phyloP scores from a whole-genome alignment of 345 rosid species.

The Punica granatum region DNA sequence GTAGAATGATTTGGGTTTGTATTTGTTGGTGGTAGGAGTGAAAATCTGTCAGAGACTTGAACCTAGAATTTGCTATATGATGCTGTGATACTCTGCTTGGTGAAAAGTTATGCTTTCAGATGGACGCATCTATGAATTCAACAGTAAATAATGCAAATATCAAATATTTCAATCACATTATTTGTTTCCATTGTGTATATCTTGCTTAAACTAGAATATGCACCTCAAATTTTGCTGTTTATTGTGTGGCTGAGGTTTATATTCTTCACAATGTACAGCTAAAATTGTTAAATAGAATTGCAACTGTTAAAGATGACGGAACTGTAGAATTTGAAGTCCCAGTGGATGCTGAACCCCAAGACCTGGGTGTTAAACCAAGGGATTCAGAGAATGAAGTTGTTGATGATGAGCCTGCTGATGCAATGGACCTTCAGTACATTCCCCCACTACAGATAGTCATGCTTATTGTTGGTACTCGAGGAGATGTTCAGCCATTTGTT shows the following conservation, averaged over 20 bases:
- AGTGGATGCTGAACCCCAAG: slow-evolving; percentile 56
- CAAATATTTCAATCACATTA: neutral
- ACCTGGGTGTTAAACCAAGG: slow-evolving; percentile 26
- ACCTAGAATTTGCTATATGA: neutral
- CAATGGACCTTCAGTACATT: slow-evolving; percentile 44
- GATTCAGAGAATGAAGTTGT: slow-evolving; percentile 27
- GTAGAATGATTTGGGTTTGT: neutral
- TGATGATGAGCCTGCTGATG: slow-evolving; percentile 62
- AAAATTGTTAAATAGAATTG: slow-evolving; percentile 73
- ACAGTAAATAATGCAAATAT: neutral
- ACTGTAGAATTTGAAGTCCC: slow-evolving; percentile 92
- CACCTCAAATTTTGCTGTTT: neutral
- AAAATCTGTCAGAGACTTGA: neutral
- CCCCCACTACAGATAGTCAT: slow-evolving; percentile 71
- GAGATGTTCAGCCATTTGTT: slow-evolving; percentile 88
- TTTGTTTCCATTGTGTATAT: neutral
- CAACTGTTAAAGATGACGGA: slow-evolving; percentile 93
- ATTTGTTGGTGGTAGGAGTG: neutral
- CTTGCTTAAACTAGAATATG: neutral
- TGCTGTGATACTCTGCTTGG: neutral
- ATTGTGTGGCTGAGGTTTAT: slow-evolving; percentile 9
- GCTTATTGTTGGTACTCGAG: slow-evolving; percentile 76
- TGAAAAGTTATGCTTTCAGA: neutral
- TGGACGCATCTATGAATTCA: neutral
- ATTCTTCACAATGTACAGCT: slow-evolving; percentile 49